phyloP scores from a whole-genome alignment of 2,329 filamentous ascomycete genomes.

The Myotisia sp. region DNA sequence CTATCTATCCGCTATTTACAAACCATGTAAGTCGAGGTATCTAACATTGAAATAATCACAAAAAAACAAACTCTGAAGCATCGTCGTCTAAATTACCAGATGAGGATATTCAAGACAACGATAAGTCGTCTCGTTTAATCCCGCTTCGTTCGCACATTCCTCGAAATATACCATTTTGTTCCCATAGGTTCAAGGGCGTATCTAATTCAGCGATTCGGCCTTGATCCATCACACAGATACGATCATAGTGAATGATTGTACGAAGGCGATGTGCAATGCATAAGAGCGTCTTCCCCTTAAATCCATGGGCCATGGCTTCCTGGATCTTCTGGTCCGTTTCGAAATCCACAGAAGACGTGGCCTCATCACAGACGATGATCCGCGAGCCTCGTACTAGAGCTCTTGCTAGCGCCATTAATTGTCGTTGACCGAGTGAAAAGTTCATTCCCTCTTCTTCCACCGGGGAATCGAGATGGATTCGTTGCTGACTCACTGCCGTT shows the following conservation, averaged over 20 bases:
- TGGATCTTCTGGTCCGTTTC: constrained; percentile 96
- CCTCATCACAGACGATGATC: constrained; percentile 96
- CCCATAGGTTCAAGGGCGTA: constrained; percentile 58
- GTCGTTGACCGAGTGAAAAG: constrained; percentile 86
- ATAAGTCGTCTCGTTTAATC: constrained; percentile 41
- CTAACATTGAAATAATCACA: too few species aligned
- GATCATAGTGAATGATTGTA: constrained; percentile 87
- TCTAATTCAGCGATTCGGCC: constrained; percentile 80
- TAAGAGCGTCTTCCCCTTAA: constrained; percentile 72
- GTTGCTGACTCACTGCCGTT: constrained; percentile 19
- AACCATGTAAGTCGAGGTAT: too few species aligned
- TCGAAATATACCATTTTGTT: constrained; percentile 62
- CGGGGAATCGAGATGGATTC: constrained; percentile 66
- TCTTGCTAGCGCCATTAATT: constrained; percentile 85
- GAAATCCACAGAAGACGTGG: constrained; percentile 84
- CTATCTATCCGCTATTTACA: too few species aligned
- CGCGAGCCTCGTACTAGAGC: constrained; percentile 75
- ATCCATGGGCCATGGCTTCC: constrained; percentile 67
- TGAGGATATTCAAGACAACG: too few species aligned
- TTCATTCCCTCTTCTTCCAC: constrained; percentile 94
- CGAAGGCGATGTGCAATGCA: constrained; percentile 86
- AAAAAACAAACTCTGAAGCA: too few species aligned
- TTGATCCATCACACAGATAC: constrained; percentile 91
- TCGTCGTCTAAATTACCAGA: too few species aligned
- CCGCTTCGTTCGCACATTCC: constrained; percentile 82